Evolutionary conservation across 129 eudicot species (phyloP).

Genomic region (Lactuca saligna): DNA sequence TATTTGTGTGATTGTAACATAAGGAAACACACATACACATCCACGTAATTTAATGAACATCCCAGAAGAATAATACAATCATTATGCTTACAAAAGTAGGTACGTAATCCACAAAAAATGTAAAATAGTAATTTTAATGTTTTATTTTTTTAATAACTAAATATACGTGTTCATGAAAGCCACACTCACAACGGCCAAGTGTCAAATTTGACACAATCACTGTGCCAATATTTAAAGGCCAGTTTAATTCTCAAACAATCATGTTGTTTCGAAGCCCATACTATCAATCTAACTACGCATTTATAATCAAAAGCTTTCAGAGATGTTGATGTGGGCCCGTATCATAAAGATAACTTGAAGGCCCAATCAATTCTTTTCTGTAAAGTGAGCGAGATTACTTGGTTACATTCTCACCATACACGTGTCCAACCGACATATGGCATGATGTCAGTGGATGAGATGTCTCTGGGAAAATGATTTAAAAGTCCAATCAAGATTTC

Average conservation of each 20-base stretch:
- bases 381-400: not conserved
- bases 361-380: constrained; percentile 18
- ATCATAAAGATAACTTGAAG: not conserved
- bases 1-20: too few species aligned
- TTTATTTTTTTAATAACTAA: too few species aligned
- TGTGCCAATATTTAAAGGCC: constrained; percentile 4
- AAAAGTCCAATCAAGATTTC: too few species aligned
- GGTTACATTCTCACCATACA: not conserved
- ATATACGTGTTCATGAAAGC: constrained; percentile 1
- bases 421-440: constrained; percentile 11
- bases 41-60: too few species aligned
- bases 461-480: too few species aligned
- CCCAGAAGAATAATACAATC: too few species aligned
- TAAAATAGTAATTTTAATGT: not conserved
- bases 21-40: too few species aligned
- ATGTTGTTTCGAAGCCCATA: constrained; percentile 31
- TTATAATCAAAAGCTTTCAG: not conserved
- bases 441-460: not conserved
- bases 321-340: constrained; percentile 13
- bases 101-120: not conserved
- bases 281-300: not conserved
- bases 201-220: not conserved
- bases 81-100: not conserved
- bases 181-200: not conserved
- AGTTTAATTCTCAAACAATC: constrained; percentile 19